phyloP scores from a whole-genome alignment of 2,329 filamentous ascomycete genomes.

The Exophiala sideris region DNA sequence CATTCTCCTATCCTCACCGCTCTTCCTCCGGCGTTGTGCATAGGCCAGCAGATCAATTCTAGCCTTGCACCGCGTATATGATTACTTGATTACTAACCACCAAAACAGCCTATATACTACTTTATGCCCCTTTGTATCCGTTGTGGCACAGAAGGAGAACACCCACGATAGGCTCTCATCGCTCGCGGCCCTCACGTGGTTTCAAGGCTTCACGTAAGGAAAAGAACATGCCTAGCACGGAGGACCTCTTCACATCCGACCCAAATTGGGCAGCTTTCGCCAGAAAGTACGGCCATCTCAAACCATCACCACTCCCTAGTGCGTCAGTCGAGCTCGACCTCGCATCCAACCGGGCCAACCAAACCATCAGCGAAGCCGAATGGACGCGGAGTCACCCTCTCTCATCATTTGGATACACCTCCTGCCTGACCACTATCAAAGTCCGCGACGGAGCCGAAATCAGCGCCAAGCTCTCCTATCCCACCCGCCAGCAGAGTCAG shows the following conservation, averaged over 20 bases:
- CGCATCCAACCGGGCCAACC: not conserved
- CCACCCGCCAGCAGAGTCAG: not conserved
- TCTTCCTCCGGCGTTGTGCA: too few species aligned
- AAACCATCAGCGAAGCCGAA: not conserved
- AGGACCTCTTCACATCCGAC: conserved; percentile 4
- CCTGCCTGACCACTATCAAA: conserved; percentile 1
- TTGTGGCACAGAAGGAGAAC: too few species aligned
- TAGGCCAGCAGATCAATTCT: too few species aligned
- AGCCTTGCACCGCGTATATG: too few species aligned
- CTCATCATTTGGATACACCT: conserved; percentile 10
- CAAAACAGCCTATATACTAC: too few species aligned
- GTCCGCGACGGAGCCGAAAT: conserved; percentile 11
- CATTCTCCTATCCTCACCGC: too few species aligned
- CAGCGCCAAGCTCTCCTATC: conserved; percentile 11
- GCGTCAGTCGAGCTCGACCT: not conserved
- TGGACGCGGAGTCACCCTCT: conserved; percentile 4
- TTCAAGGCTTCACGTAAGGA: too few species aligned
- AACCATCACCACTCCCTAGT: not conserved
- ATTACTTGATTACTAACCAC: too few species aligned
- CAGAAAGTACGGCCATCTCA: conserved; percentile 4
- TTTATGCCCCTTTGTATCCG: too few species aligned
- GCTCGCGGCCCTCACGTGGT: too few species aligned
- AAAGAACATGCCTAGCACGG: too few species aligned
- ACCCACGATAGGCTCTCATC: too few species aligned
- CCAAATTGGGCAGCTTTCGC: conserved; percentile 14